Percentiles rank a stretch among this genome's conserved stretches.
Evolutionary conservation across 2,329 filamentous ascomycete species (phyloP).

Genomic region (Ciborinia camelliae): DNA sequence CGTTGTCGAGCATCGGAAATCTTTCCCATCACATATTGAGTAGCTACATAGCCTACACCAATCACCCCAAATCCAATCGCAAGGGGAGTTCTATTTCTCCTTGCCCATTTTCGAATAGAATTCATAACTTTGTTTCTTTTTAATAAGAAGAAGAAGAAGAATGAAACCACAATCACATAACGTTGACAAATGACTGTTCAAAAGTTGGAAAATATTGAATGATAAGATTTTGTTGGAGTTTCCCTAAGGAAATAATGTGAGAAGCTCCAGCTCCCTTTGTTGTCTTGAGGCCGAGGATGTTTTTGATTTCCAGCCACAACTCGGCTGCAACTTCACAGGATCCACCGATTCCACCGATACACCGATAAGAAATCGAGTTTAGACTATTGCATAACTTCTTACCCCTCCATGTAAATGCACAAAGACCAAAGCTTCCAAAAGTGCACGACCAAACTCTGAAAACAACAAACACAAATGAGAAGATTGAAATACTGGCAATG

Average conservation of each 20-base stretch:
- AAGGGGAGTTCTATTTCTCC: constrained; percentile 85
- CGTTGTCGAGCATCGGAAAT: constrained; percentile 91
- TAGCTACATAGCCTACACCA: constrained; percentile 85
- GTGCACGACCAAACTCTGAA: constrained; percentile 6
- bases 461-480: constrained; percentile 18
- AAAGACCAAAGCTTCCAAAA: constrained; percentile 18
- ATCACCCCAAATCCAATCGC: constrained; percentile 84
- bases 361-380: constrained; percentile 16
- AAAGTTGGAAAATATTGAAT: constrained; percentile 7
- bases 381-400: constrained; percentile 16
- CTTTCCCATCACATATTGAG: constrained; percentile 89
- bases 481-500: constrained; percentile 43
- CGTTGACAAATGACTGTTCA: constrained; percentile 14
- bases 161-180: constrained; percentile 24
- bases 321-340: constrained; percentile 6
- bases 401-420: constrained; percentile 21
- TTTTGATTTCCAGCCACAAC: constrained; percentile 17
- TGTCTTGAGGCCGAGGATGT: constrained; percentile 8
- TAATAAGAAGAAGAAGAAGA: neutral
- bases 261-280: constrained; percentile 16
- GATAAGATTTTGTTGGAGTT: neutral
- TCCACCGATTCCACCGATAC: constrained; percentile 2
- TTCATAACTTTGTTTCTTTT: constrained; percentile 48
- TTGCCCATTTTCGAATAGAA: constrained; percentile 80
- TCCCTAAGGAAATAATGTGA: neutral